Conservation (phyloP, 140 eudicot species). For the Ambrosia hybrid region DNA sequence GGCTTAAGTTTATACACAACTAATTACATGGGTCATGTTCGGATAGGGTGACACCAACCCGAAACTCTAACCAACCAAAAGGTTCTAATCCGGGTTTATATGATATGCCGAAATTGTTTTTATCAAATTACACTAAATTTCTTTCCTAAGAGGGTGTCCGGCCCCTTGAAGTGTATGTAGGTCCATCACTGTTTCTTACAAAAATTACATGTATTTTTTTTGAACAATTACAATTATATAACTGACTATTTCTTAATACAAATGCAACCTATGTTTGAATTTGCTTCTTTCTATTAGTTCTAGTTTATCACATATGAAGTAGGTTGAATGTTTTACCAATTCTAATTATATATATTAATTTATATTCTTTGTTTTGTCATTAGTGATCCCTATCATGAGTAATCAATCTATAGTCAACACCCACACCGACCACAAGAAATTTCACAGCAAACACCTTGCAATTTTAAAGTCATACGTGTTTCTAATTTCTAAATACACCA, state of each 20-base stretch:
- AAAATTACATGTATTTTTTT: too few species aligned
- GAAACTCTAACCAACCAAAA: neutral
- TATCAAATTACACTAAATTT: neutral
- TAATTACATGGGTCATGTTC: neutral
- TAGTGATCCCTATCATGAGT: neutral
- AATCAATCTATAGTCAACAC: neutral
- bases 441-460: neutral
- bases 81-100: neutral
- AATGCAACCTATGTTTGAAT: too few species aligned
- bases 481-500: neutral
- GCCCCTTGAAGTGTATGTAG: too few species aligned
- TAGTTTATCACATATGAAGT: too few species aligned
- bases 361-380: too few species aligned
- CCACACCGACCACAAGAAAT: neutral
- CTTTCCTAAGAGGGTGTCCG: too few species aligned
- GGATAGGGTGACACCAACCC: neutral
- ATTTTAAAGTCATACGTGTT: neutral
- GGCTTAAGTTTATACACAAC: neutral
- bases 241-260: too few species aligned
- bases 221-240: too few species aligned
- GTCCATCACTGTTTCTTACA: too few species aligned
- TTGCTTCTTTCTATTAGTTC: too few species aligned
- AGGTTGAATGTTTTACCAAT: too few species aligned
- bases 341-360: too few species aligned
- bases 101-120: neutral